Base-by-base conservation (phyloP, 1,284 basidiomycete species). In the Stereum hirsutum region DNA sequence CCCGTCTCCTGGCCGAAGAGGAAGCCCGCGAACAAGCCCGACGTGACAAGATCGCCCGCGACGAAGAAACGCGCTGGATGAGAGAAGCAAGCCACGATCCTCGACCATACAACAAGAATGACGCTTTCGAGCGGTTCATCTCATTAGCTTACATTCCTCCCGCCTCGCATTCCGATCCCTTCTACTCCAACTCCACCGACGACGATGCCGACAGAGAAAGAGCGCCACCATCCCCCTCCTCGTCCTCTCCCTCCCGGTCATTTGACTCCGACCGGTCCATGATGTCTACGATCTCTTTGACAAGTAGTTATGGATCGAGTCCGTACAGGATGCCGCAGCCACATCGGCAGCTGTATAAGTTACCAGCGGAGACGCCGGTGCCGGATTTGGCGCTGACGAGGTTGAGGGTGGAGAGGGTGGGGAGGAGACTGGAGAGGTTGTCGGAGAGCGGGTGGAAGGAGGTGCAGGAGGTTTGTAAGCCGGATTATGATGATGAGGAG, bases 371-470 rank as follows among this genome's bases (percentile, higher is more conserved):
- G 26, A 57, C 49, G 26, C 50, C 50, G 14, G 49, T 47, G 2
- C 50, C 49, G 2, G 42, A 45, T 12, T 43, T 42, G 17, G 41
- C 34, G 21, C 36, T 42, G 17, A 52, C 50, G 34, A 46, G 50
- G 6, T 39, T 50, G 24, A 43, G 62, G 31, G 55, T 62, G 15
- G 53, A 52, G 42, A 50, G 57, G 4, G 54, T 53, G 23, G 48
- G 51, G 36, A 45, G 52, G 26, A 45, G 56, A 10, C 48, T 64
- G 26, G 52, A 53, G 47, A 51, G 53, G 33, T 50, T 61, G 34
- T 55, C 54, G 42, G 49, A 49, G 41, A 54, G 48, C 25, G 59
- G 56, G 8, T 31, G 61, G 44, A 46, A 47, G 36, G 56, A 55
- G 34, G 48, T 55, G 42, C n/a, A n/a, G n/a, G n/a, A n/a, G n/a